Evolutionary conservation across 116 monocot genomes (phyloP), one percentile per base, ranked within the genome.

Genomic region (Zostera marina): DNA sequence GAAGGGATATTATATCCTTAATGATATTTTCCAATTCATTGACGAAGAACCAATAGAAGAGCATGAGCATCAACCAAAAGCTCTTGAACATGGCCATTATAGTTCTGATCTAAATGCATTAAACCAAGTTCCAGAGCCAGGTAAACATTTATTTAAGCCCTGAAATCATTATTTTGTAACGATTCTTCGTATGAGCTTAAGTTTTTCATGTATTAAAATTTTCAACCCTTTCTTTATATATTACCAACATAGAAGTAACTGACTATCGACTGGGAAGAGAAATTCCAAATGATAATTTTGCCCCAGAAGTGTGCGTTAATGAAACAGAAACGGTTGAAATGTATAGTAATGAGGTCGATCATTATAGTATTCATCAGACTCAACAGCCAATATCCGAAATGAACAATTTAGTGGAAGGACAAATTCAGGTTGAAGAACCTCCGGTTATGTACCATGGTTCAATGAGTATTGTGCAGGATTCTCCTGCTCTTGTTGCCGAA

Each of bases 1-100:
- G 52, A 96, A 89, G 58, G 85, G 85, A 53, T 96, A 76, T 65
- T 96, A 80, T 78, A 70, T 89, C 65, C 85, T 89, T 8, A 96
- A 83, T 56, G 89, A 96, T 61, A 78, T 89, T 45, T 74, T 72
- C 48, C 69, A 73, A 5, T 57, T 77, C 25, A 62, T 66, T 56
- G 77, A 77, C 12, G 69, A 73, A 61, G 73, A 77, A 52, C 60
- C 60, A 14, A 8, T 48, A 8, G 60, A 63, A 9, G 64, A 58
- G 42, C n/a, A n/a, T 12, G 60, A 64, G 14, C 70, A 70, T 58
- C 67, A 71, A 58, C 22, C 66, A 17, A 15, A 54, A 62, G 20
- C 64, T 19, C 38, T 69, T 20, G 64, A 57, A 57, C 57, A 57
- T 57, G 57, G 40, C 11, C 38, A 57, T 11, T 57, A 57, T 25